Percentiles rank a stretch among this genome's conserved stretches.
Conservation (phyloP, 495 filamentous ascomycete genomes). For the Hypoxylon perforatum region DNA sequence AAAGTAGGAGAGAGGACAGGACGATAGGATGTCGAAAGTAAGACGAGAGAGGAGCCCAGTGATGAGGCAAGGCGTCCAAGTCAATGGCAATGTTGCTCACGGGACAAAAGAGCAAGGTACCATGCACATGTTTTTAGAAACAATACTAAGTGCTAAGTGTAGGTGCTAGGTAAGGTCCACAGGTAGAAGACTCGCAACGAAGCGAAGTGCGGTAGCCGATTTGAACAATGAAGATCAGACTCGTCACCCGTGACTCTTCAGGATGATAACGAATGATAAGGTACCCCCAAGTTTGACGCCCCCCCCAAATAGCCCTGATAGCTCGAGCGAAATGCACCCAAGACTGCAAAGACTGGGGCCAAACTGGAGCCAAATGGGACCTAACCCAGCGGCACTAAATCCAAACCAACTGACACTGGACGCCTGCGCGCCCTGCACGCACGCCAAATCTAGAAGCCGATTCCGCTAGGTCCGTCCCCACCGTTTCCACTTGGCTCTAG, state of each 20-base stretch:
- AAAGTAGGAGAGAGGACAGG: constrained; percentile 33
- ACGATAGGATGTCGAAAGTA: background rate
- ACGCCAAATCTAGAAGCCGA: constrained; percentile 39
- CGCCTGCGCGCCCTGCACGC: too few relatives aligned
- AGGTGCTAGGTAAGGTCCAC: too few relatives aligned
- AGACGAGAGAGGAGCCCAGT: constrained; percentile 17
- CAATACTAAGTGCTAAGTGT: too few relatives aligned
- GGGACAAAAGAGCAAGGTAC: constrained; percentile 32
- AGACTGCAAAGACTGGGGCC: too few relatives aligned
- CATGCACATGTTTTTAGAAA: too few relatives aligned
- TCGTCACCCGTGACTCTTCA: constrained; percentile 47
- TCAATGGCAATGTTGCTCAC: constrained; percentile 25
- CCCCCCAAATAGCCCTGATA: background rate
- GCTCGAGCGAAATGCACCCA: too few relatives aligned
- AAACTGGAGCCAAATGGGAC: too few relatives aligned
- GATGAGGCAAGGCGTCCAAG: constrained; percentile 26
- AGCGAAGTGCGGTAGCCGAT: constrained; percentile 18
- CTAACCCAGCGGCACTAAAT: background rate
- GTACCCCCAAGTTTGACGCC: background rate
- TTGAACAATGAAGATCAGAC: constrained; percentile 44
- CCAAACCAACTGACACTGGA: constrained; percentile 14
- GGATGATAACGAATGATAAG: constrained; percentile 49
- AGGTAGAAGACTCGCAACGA: constrained; percentile 33
- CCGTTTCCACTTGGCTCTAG: background rate
- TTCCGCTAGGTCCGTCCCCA: constrained; percentile 36